A percentile compares a stretch with the other conserved stretches of the same genome.
Conservation (phyloP, 2,329 filamentous ascomycete genomes). For the Ceratocystis lukuohia region DNA sequence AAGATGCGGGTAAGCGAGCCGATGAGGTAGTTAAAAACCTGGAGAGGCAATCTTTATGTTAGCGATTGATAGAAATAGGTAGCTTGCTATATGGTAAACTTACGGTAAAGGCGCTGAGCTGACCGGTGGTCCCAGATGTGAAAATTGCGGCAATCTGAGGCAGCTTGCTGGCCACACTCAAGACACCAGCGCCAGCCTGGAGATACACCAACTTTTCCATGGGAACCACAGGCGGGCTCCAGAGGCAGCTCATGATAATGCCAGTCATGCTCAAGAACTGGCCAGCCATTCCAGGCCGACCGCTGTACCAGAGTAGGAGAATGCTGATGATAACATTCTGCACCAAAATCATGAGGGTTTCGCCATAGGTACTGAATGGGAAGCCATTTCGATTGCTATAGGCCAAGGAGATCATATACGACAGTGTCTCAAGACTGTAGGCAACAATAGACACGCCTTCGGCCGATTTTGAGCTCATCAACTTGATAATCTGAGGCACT, state of each 20-base stretch:
- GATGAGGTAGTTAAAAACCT: constrained; percentile 97
- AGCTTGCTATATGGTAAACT: constrained; percentile 28
- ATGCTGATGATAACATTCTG: constrained; percentile 87
- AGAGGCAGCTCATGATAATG: constrained; percentile 49
- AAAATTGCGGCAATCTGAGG: constrained; percentile 86
- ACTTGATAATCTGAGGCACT: constrained; percentile 90
- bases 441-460: constrained; percentile 77
- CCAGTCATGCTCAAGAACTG: constrained; percentile 51
- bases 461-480: constrained; percentile 65
- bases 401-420: constrained; percentile 76
- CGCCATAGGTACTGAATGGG: constrained; percentile 92
- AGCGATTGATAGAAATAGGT: neutral
- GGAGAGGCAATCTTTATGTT: constrained; percentile 17
- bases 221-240: constrained; percentile 53
- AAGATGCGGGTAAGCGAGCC: constrained; percentile 92
- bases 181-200: constrained; percentile 68
- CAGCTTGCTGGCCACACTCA: constrained; percentile 81
- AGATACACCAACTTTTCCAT: constrained; percentile 56
- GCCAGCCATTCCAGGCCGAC: constrained; percentile 53
- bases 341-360: constrained; percentile 79
- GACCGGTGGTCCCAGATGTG: constrained; percentile 75
- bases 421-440: constrained; percentile 80
- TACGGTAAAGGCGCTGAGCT: constrained; percentile 92
- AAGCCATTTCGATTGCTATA: constrained; percentile 88
- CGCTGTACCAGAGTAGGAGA: constrained; percentile 72